Conservation (phyloP, 208 protist species). For the Trypanosomatidae sp. region DNA sequence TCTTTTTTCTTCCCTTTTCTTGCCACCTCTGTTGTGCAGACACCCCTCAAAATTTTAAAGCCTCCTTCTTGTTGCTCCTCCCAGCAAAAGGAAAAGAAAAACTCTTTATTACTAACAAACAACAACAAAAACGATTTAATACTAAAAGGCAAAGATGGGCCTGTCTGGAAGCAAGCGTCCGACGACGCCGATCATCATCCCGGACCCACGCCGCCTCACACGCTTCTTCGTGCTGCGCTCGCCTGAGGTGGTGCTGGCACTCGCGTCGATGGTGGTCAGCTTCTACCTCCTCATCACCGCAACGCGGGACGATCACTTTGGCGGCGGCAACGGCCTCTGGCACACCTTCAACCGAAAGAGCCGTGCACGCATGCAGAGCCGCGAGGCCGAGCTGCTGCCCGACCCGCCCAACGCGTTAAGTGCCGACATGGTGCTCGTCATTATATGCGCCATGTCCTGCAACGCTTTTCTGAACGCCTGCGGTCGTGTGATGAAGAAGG, state of each 20-base stretch:
- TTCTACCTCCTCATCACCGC: slow-evolving; percentile 8
- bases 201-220: slow-evolving; percentile 16
- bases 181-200: slow-evolving; percentile 19
- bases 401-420: slow-evolving; percentile 30
- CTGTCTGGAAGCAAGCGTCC: background rate
- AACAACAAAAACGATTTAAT: no score
- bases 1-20: no score
- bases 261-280: background rate
- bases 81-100: no score
- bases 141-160: no score
- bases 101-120: no score
- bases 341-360: slow-evolving; percentile 21
- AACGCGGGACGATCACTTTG: slow-evolving; percentile 5
- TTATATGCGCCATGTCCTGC: slow-evolving; percentile 31
- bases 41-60: no score
- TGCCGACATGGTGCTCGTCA: slow-evolving; percentile 43
- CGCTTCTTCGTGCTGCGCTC: slow-evolving; percentile 11
- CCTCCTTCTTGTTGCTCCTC: no score
- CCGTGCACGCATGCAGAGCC: slow-evolving; percentile 25
- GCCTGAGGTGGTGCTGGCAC: slow-evolving; percentile 11
- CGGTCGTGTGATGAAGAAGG: slow-evolving; percentile 23
- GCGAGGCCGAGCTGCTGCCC: slow-evolving; percentile 19
- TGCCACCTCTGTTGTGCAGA: no score
- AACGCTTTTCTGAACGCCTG: slow-evolving; percentile 37
- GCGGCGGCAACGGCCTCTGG: slow-evolving; percentile 17